phyloP scores from a whole-genome alignment of 805 yeast species.

The Starmerella kuoi region DNA sequence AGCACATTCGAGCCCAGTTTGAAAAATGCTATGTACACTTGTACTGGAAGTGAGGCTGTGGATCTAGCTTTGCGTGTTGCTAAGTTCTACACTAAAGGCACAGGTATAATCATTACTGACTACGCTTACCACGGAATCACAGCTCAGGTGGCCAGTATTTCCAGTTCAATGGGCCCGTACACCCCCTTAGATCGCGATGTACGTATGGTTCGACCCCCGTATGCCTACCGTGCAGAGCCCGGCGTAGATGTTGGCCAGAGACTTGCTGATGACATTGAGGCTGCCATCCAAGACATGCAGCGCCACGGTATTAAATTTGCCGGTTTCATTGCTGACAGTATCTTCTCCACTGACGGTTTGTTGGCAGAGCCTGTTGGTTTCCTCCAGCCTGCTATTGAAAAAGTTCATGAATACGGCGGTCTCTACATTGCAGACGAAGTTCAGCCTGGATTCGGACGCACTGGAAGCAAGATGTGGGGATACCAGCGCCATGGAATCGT shows the following conservation, averaged over 20 bases:
- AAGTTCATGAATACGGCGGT: slow-evolving; percentile 10
- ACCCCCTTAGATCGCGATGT: slow-evolving; percentile 10
- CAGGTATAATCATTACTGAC: slow-evolving; percentile 13
- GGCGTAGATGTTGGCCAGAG: slow-evolving; percentile 11
- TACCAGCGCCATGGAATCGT: slow-evolving; percentile 13
- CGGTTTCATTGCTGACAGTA: slow-evolving; percentile 11
- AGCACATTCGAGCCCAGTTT: slow-evolving; percentile 8
- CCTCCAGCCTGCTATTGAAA: slow-evolving; percentile 7
- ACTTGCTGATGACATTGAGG: slow-evolving; percentile 13
- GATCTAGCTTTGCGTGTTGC: slow-evolving; percentile 13
- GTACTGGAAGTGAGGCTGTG: slow-evolving; percentile 16
- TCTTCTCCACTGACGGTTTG: slow-evolving; percentile 14
- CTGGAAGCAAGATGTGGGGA: slow-evolving; percentile 14
- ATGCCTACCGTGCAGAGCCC: slow-evolving; percentile 5
- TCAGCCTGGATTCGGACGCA: slow-evolving; percentile 17
- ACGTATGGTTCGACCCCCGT: slow-evolving; percentile 11
- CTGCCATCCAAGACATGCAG: slow-evolving; percentile 11
- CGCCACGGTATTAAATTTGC: slow-evolving; percentile 16
- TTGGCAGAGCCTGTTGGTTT: slow-evolving; percentile 9
- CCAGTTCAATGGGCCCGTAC: slow-evolving; percentile 11
- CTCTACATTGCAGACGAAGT: slow-evolving; percentile 16
- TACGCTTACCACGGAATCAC: slow-evolving; percentile 16
- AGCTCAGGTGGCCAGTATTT: slow-evolving; percentile 12
- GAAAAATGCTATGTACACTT: slow-evolving; percentile 10
- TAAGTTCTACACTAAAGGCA: slow-evolving; percentile 14